These are phyloP conservation scores for Sindora glabra DNA, from an alignment of 306 rosid species.

Conservation along the genomic window DNA sequence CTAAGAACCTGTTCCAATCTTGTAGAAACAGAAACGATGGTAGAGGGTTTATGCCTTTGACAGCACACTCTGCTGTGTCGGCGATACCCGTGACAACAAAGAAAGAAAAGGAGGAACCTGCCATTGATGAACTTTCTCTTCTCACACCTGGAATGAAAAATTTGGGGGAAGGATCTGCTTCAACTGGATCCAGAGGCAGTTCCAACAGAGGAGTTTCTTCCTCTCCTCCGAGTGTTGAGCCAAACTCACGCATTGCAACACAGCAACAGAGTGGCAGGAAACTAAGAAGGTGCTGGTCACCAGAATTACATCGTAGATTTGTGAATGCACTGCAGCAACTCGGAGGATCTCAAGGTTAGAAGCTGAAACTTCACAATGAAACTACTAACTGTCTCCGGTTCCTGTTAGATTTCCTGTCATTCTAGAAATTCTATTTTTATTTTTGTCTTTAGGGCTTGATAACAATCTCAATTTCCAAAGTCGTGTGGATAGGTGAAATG, in stretches of 20 bases:
- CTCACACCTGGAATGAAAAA: slow-evolving; percentile 46
- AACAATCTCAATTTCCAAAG: not conserved
- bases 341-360: slow-evolving; percentile 94
- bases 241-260: slow-evolving; percentile 25
- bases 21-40: slow-evolving; percentile 40
- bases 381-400: not conserved
- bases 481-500: slow-evolving; percentile 3
- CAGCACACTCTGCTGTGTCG: slow-evolving; percentile 41
- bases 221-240: slow-evolving; percentile 33
- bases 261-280: slow-evolving; percentile 61
- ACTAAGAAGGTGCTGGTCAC: slow-evolving; percentile 98
- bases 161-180: slow-evolving; percentile 47
- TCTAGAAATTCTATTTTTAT: not conserved
- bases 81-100: slow-evolving; percentile 26
- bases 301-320: slow-evolving; percentile 79
- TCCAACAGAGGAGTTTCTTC: slow-evolving; percentile 42
- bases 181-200: slow-evolving; percentile 47
- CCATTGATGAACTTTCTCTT: slow-evolving; percentile 56
- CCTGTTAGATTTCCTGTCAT: no score
- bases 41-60: slow-evolving; percentile 47
- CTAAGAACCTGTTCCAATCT: slow-evolving; percentile 43
- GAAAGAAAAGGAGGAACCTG: slow-evolving; percentile 63
- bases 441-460: not conserved
- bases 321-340: slow-evolving; percentile 88
- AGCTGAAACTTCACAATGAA: not conserved